phyloP scores from a whole-genome alignment of 2,329 filamentous ascomycete genomes.

The Colletotrichum camelliae region DNA sequence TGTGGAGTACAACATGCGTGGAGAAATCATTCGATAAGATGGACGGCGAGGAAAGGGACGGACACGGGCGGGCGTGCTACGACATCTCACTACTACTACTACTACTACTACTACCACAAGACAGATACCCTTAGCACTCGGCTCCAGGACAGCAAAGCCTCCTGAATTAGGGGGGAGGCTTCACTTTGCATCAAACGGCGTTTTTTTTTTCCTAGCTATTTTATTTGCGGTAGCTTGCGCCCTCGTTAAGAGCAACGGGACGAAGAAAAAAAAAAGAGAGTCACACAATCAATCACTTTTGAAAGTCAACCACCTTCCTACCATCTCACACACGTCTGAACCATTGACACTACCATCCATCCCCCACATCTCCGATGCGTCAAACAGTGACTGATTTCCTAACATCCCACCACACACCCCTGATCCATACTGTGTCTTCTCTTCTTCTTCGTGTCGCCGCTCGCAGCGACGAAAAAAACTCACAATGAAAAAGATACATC shows the following conservation, averaged over 20 bases:
- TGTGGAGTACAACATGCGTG: slow-evolving; percentile 32
- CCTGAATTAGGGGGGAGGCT: background rate
- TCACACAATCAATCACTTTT: background rate
- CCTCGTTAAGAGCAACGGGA: background rate
- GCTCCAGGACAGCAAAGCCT: background rate
- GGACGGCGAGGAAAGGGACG: background rate
- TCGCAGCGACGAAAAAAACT: background rate
- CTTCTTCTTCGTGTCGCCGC: slow-evolving; percentile 1
- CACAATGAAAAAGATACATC: background rate
- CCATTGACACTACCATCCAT: too few species aligned
- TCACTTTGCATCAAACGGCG: background rate
- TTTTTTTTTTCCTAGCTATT: background rate
- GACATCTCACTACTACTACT: background rate
- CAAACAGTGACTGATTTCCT: too few species aligned
- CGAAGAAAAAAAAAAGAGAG: background rate
- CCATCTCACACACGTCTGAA: background rate
- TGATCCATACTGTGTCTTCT: background rate
- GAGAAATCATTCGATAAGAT: slow-evolving; percentile 19
- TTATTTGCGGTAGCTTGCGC: background rate
- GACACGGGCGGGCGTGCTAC: background rate
- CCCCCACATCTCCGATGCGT: too few species aligned
- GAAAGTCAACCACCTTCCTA: background rate
- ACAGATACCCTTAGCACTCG: background rate
- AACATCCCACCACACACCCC: too few species aligned
- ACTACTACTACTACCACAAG: background rate